A percentile compares a stretch with the other conserved stretches of the same genome.
These are phyloP conservation scores for Apiotrichum sp. DNA, from an alignment of 1,284 basidiomycete species.

Conservation along the genomic window DNA sequence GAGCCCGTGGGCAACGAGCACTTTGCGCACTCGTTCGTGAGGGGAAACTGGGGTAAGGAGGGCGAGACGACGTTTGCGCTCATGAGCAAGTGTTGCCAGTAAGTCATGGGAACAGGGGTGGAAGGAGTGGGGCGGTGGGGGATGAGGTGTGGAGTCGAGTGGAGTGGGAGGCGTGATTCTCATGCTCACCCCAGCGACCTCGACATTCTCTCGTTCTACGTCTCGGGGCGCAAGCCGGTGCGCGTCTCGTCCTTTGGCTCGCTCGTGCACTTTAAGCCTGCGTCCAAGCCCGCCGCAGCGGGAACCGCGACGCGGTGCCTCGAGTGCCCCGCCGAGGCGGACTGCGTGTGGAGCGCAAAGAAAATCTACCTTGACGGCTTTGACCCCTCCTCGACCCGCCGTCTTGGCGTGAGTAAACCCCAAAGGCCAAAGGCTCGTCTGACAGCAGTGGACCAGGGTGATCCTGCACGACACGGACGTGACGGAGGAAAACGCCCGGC, in stretches of 20 bases:
- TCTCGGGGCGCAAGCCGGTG: constrained; percentile 51
- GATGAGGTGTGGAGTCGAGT: too few relatives aligned
- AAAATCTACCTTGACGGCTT: constrained; percentile 46
- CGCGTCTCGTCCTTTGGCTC: constrained; percentile 78
- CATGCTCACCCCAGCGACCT: constrained; percentile 57
- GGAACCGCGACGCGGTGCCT: constrained; percentile 62
- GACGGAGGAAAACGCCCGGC: constrained; percentile 68
- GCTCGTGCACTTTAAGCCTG: constrained; percentile 68
- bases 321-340: constrained; percentile 62
- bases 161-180: too few relatives aligned
- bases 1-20: constrained; percentile 37
- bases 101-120: constrained; percentile 5
- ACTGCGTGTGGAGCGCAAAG: constrained; percentile 78
- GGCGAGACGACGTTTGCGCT: constrained; percentile 66
- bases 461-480: constrained; percentile 65
- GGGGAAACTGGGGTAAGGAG: constrained; percentile 72
- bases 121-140: too few relatives aligned
- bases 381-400: neutral
- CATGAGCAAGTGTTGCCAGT: constrained; percentile 86
- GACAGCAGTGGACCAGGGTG: constrained; percentile 25
- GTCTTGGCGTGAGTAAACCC: neutral
- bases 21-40: constrained; percentile 63
- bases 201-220: constrained; percentile 69
- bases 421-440: neutral
- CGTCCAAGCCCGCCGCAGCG: constrained; percentile 61